Percentiles rank a stretch among this genome's conserved stretches.
Conservation (phyloP, 2,329 filamentous ascomycete species). For the Penicillium verrucosum region DNA sequence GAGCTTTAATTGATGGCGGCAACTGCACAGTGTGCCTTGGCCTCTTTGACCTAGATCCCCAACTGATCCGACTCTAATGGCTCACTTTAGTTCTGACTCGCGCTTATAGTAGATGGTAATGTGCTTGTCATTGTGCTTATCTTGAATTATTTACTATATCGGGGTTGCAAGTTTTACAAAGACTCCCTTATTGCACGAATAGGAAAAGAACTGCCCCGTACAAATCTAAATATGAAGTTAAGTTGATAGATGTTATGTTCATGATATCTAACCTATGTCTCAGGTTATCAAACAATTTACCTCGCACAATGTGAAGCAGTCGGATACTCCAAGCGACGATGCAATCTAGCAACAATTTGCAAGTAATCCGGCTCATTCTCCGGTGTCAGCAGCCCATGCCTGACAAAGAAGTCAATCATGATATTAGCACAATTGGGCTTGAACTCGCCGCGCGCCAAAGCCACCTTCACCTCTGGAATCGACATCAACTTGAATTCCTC, state of each 20-base stretch:
- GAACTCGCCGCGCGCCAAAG: constrained; percentile 70
- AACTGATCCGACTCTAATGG: neutral
- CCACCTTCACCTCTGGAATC: constrained; percentile 69
- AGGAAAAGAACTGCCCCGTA: neutral
- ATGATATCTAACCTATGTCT: neutral
- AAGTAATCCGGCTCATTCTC: constrained; percentile 77
- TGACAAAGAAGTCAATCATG: constrained; percentile 83
- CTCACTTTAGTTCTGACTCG: neutral
- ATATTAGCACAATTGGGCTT: constrained; percentile 90
- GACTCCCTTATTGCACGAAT: neutral
- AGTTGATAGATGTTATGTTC: neutral
- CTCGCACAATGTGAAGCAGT: constrained; percentile 47
- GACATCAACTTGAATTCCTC: constrained; percentile 76
- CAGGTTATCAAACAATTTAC: constrained; percentile 1
- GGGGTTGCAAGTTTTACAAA: neutral
- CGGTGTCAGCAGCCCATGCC: constrained; percentile 73
- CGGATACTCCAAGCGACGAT: constrained; percentile 77
- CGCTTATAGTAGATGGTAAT: neutral
- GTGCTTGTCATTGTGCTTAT: neutral
- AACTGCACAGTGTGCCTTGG: neutral
- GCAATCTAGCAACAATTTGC: constrained; percentile 71
- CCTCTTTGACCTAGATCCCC: neutral
- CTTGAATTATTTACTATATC: neutral
- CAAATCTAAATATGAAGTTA: neutral
- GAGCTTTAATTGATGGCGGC: neutral